Percentiles rank a stretch among this genome's conserved stretches.
Evolutionary conservation across 2,329 filamentous ascomycete species (phyloP).

Genomic region (Thielaviopsis euricoi): DNA sequence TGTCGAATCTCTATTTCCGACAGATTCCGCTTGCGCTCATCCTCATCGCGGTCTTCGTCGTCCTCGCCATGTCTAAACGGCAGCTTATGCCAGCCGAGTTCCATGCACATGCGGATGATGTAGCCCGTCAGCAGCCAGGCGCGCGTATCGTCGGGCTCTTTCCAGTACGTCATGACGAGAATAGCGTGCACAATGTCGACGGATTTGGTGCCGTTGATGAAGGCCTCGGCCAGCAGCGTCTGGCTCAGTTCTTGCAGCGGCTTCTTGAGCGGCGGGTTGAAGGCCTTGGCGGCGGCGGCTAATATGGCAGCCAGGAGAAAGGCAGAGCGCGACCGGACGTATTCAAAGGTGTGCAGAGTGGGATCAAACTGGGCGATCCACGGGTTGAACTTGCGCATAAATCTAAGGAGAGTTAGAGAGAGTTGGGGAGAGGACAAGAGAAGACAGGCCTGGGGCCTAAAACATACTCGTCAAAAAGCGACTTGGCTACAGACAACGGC

Average conservation of each 20-base stretch:
- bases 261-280: conserved; percentile 19
- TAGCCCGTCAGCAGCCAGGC: conserved; percentile 25
- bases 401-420: conserved; percentile 15
- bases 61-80: conserved; percentile 8
- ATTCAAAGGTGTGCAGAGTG: conserved; percentile 21
- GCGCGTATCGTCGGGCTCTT: conserved; percentile 24
- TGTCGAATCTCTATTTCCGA: conserved; percentile 15
- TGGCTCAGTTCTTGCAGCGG: conserved; percentile 14
- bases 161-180: conserved; percentile 25
- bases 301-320: conserved; percentile 22
- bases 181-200: conserved; percentile 24
- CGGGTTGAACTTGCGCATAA: conserved; percentile 23
- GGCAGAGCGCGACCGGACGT: conserved; percentile 20
- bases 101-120: conserved; percentile 24
- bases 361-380: conserved; percentile 26
- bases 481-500: neutral
- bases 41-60: neutral
- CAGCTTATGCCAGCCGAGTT: conserved; percentile 22
- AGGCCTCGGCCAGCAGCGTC: conserved; percentile 17
- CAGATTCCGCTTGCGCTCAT: neutral
- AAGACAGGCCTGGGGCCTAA: no score
- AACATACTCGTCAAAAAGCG: conserved; percentile 6
- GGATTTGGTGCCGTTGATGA: conserved; percentile 21
- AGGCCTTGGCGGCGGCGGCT: conserved; percentile 21
- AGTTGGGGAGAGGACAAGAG: neutral